These are phyloP conservation scores for Cercospora nicotianae DNA, from an alignment of 2,329 filamentous ascomycete species.

Conservation along the genomic window DNA sequence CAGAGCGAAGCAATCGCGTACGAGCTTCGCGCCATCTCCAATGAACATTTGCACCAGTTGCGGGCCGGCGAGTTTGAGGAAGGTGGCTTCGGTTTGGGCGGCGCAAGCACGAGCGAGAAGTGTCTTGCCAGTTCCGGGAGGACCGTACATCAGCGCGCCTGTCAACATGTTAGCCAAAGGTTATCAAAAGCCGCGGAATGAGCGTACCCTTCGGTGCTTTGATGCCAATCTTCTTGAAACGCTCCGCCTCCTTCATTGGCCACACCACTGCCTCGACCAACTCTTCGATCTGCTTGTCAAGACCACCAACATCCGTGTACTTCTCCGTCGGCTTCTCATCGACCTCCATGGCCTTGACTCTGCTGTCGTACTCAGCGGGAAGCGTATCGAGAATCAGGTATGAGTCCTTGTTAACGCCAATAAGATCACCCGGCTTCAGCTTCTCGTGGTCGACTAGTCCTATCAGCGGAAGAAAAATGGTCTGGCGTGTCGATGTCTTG, in stretches of 20 bases:
- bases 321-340: constrained; percentile 99
- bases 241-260: constrained; percentile 99
- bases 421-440: constrained; percentile 92
- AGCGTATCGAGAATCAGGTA: constrained; percentile 96
- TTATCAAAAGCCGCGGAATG: not conserved
- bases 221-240: constrained; percentile 99
- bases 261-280: constrained; percentile 97
- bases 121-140: constrained; percentile 86
- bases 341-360: constrained; percentile 99
- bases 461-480: constrained; percentile 96
- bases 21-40: constrained; percentile 94
- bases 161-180: constrained; percentile 16
- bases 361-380: constrained; percentile 95
- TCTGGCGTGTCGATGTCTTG: constrained; percentile 97
- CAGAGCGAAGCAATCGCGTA: constrained; percentile 94
- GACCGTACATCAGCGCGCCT: constrained; percentile 98
- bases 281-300: constrained; percentile 99
- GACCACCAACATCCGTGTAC: constrained; percentile 93
- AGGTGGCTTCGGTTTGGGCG: constrained; percentile 96
- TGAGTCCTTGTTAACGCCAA: constrained; percentile 98
- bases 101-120: constrained; percentile 93
- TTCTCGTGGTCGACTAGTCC: constrained; percentile 94
- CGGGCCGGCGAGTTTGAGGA: constrained; percentile 95
- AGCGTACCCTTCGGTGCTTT: constrained; percentile 89
- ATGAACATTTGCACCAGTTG: constrained; percentile 99